Base-by-base conservation (phyloP, 78 protist species). In the Anaeramoeba flamelloides region DNA sequence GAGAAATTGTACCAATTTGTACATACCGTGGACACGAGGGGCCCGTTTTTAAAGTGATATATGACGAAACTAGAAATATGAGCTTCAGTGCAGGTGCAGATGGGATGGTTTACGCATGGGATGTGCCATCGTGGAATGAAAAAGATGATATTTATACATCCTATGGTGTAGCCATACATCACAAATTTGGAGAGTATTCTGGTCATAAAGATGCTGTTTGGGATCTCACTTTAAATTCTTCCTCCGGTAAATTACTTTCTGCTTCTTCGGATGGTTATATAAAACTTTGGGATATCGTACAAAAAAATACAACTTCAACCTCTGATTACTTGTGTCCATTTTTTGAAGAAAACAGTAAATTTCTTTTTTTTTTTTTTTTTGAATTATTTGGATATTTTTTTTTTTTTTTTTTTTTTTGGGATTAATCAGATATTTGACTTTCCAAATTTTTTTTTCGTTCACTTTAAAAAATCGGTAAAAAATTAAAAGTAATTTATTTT, bases 141-240 rank as follows among this genome's bases (percentile, higher is more conserved):
- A 85, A 84, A 36, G 86, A 38, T 0, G 80, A 87, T n/a, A 40
- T 76, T 78, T 26, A 38, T n/a, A 75, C 83, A 37, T 85, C 87
- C 30, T 32, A 38, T 32, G 80, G 34, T 79, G 8, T 26, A 53
- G 69, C 69, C 8, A 53, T 53, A 26, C 69, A 53, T 53, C 69
- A 53, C 69, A 53, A 17, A 53, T 26, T 53, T 53, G 69, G 69
- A 53, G 8, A 26, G 8, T 79, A 40, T 65, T 79, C 34, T 1
- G 90, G 90, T 39, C 90, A 87, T 81, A 34, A 65, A 1, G 90
- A 87, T 40, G 90, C 79, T 2, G 76, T 87, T 17, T 87, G 90
- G 90, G 82, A 81, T 39, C 40, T 87, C 1, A 30, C 65, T n/a
- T 12, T 22, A 26, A 41, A 80, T 82, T 1, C 87, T 74, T 85